These are phyloP conservation scores for Phoma sp. DNA, from an alignment of 2,329 filamentous ascomycete genomes.

Conservation along the genomic window DNA sequence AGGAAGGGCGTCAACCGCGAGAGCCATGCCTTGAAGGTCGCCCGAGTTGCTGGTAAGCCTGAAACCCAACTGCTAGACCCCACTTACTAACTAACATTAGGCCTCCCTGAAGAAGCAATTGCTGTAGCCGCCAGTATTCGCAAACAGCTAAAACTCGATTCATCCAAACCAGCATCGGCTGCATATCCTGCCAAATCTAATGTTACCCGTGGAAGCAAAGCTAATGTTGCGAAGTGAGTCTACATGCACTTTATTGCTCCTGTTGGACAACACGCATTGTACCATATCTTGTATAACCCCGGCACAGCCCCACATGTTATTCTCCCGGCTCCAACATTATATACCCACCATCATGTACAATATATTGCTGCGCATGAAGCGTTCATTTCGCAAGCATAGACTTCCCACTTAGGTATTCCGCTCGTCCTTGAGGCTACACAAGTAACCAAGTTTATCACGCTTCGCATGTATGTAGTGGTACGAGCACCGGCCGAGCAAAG, in stretches of 20 bases:
- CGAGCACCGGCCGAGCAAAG: slow-evolving; percentile 11
- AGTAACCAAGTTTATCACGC: slow-evolving; percentile 1
- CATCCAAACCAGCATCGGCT: neutral
- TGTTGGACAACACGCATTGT: neutral
- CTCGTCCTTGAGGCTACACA: slow-evolving; percentile 7
- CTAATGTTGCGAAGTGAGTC: neutral
- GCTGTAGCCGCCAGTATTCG: slow-evolving; percentile 70
- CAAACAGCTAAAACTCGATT: slow-evolving; percentile 29
- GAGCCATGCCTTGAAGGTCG: slow-evolving; percentile 96
- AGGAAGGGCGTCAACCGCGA: slow-evolving; percentile 81
- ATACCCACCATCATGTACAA: slow-evolving; percentile 16
- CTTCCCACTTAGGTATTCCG: neutral
- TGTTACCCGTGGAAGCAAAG: neutral
- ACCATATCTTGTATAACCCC: neutral
- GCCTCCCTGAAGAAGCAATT: slow-evolving; percentile 77
- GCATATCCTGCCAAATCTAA: neutral
- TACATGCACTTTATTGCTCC: neutral
- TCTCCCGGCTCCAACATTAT: neutral
- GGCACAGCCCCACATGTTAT: neutral
- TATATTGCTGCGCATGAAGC: slow-evolving; percentile 2
- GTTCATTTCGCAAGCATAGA: neutral
- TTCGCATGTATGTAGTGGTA: slow-evolving; percentile 9
- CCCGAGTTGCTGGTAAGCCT: slow-evolving; percentile 71
- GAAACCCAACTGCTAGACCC: neutral
- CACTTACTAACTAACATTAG: slow-evolving; percentile 27